Evolutionary conservation across 116 monocot species (phyloP), one percentile per base, ranked within the genome.

Genomic region (Iris pallida): DNA sequence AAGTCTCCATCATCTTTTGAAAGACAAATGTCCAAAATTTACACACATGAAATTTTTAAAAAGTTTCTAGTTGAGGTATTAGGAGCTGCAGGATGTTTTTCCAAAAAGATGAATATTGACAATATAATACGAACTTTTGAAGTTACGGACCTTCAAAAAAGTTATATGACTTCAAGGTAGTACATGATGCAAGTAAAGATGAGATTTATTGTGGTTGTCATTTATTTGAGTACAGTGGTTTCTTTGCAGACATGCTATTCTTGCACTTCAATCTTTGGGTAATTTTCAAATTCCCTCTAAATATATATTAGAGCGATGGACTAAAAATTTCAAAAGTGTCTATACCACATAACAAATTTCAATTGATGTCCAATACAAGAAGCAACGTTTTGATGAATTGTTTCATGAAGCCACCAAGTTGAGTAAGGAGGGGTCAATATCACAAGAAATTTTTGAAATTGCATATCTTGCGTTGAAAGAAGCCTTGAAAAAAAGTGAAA

Each of bases 201-300:
- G 41, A 48, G 8, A 49, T 74, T 30, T 16, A 18, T 30, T 74
- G 66, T 47, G 1, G 18, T 4, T 73, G 73, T 43, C 44, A 44
- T 12, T 45, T 55, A 16, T 64, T 73, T 43, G 73, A 73, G 19
- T 54, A 45, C 16, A 64, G 57, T 55, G 73, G 73, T 41, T 55
- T 47, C 64, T 64, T 12, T 73, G 64, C 9, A 64, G 53, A 42
- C 63, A 73, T 45, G 55, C 44, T 17, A 6, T 63, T 8, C 5
- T 8, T 7, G 57, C 66, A 0, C 42, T 66, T 42, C 17, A 12
- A 11, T 14, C 14, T 20, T 9, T 19, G 7, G 45, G 55, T 53
- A 17, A 46, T 13, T 16, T 45, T 7, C 43, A 73, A 47, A 30
- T 73, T 8, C 64, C 73, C 20, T 14, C 16, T 43, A 51, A 20